Evolutionary conservation across 2,329 filamentous ascomycete species (phyloP), one percentile per base, ranked within the genome.

Genomic region (Fusarium stilboides): DNA sequence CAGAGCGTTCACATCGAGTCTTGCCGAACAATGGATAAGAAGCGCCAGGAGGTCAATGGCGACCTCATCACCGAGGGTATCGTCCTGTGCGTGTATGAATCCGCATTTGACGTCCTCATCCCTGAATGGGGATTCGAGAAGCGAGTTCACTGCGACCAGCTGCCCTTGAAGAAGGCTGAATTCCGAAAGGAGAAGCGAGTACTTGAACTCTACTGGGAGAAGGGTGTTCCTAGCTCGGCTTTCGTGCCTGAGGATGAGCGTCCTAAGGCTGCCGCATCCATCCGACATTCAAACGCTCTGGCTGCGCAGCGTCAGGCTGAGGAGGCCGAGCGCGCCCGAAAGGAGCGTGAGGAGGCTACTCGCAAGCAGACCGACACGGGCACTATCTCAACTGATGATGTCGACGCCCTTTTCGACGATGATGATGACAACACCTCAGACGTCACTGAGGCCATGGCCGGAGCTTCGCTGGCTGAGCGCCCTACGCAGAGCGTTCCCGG

Each of bases 41-140:
- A 92, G 80, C 90, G 93, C 71, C 91, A 94, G 78, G 93, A 97
- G 73, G 88, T 90, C 72, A 94, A 95, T 69, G 94, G 94, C 47
- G 96, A 99, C 71, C 88, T 99, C 55, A 94, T 99, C 78, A 94
- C 92, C 75, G 95, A 98, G 79, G 96, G 96, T 72, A 95, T 99
- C 74, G 94, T 99, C 49, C 87, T 99, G 57, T 97, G 94, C 77
- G 96, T 99, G 33, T 99, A 99, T 80, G 96, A 99, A 82, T 98
- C 96, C 28, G 96, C 96, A 20, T 99, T 99, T 78, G 96, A 99
- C 79, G 94, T 99, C 43, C 87, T 99, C 69, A 98, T 99, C 78
- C 96, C 96, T 8, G 94, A 99, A 78, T 99, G 94, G 85, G 96
- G 96, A 71, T 98, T 99, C 73, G 96, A 99, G 86, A 99, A 99